Evolutionary conservation across 2,329 filamentous ascomycete species (phyloP), one percentile per base, ranked within the genome.

Genomic region (Clarireedia hainanense): DNA sequence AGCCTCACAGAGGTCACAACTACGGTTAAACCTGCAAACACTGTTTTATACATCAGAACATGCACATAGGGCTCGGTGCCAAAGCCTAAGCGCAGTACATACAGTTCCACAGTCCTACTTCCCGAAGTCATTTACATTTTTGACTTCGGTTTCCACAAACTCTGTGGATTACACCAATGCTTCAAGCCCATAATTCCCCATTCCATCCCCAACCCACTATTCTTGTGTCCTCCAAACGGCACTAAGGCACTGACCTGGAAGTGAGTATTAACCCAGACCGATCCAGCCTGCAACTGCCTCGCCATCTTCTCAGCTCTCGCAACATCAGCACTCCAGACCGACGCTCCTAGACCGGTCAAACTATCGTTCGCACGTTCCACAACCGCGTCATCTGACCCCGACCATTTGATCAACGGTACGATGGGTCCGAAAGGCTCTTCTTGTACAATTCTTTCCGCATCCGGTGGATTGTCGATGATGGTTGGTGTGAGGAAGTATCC

Each of bases 401-500:
- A 24, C 50, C 50, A 59, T 39, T 51, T 50, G 9, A 54, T 39
- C 12, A 59, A 30, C 10, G 57, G 57, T 4, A 59, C 30, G 27
- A 59, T 59, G 3, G 57, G 57, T 15, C 77, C 80, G 59, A 84
- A 85, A 2, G 80, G 78, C 66, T 85, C 82, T 60, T 84, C 81
- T 37, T 72, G 67, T 6, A 83, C 79, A 15, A 84, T 72, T 5
- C 75, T 68, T 1, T 78, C 77, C 46, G 78, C 72, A 58, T 82
- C 78, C 0, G 78, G 75, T 12, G 80, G 80, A 55, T 79, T 78
- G 39, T 77, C 73, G 30, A 84, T 77, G 55, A 85, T 80, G 2
- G 80, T 81, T 0, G 81, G 80, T 20, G 75, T 68, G 58, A 84
- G 72, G 70, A 80, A 84, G 70, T 76, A 83, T 1, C 80, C 81